Evolutionary conservation across 2,329 filamentous ascomycete species (phyloP).

Genomic region (Talaromyces sp.): DNA sequence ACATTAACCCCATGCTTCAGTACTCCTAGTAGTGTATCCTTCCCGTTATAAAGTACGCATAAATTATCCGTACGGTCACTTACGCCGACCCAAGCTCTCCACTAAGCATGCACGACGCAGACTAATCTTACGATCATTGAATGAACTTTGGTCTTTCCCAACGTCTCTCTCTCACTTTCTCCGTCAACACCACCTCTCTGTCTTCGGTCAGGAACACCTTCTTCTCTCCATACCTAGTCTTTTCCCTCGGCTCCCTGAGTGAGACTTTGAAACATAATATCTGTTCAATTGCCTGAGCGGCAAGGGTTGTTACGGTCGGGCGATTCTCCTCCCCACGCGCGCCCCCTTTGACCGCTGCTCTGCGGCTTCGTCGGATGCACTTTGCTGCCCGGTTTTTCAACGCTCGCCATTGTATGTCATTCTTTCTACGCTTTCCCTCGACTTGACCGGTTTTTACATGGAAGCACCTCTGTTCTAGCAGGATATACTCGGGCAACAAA

Average conservation of each 20-base stretch:
- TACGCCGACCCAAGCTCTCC: conserved; percentile 1
- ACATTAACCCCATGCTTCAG: too few relatives aligned
- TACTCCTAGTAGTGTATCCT: too few relatives aligned
- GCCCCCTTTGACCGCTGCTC: conserved; percentile 20
- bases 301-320: conserved; percentile 17
- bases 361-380: conserved; percentile 17
- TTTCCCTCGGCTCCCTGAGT: neutral
- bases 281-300: conserved; percentile 13
- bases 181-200: conserved; percentile 14
- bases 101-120: neutral
- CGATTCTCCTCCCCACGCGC: conserved; percentile 13
- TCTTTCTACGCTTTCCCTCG: neutral
- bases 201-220: conserved; percentile 17
- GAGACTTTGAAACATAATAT: neutral
- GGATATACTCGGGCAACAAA: neutral
- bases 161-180: neutral
- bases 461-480: neutral
- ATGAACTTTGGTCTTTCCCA: conserved; percentile 1
- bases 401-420: conserved; percentile 10
- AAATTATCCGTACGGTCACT: neutral
- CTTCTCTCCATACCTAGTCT: neutral
- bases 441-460: neutral
- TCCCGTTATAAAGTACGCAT: neutral
- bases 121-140: conserved; percentile 6
- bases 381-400: conserved; percentile 2